Base-by-base conservation (phyloP, 2,329 filamentous ascomycete genomes). In the Setomelanomma holmii region DNA sequence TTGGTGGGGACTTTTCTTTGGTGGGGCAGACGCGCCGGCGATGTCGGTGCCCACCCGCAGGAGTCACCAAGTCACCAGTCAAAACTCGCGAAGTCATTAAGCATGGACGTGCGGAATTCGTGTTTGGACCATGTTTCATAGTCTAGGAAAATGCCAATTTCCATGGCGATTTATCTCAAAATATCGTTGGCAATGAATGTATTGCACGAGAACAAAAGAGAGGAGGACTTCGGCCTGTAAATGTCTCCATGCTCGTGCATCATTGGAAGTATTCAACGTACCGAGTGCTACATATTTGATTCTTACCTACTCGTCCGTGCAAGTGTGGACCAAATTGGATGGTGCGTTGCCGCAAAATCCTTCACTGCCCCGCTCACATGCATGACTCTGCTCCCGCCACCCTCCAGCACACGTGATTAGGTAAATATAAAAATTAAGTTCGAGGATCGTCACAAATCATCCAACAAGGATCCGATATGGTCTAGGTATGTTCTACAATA, bases 1-100 rank as follows among this genome's bases (percentile, higher is more conserved):
- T 44, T 57, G 33, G 64, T 40, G 61, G 67, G 64, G 63, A 58
- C 62, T 60, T 67, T 70, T 71, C 66, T 63, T 54, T 48, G 53
- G 62, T 45, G 61, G 65, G 63, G 63, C 61, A 47, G 17, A 14
- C 24, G 34, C 40, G 41, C 41, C 53, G 51, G 58, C 59, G 57
- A 63, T 45, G 39, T 58, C 59, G 55, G 64, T 40, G 20, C 62
- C 12, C 59, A 55, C 59, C 55, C 56, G 57, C 39, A 21, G 21
- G 23, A 16, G 40, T 38, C 24, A 19, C 14, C 27, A 38, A 19
- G 33, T 20, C 21, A 11, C 33, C 33, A 20, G 48, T 51, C 17
- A 23, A 24, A 45, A 19, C 5, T n/a, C 1, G 38, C 34, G 8
- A 36, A 16, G 12, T 36, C 12, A n/a, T 7, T n/a, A 7, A 40